Conservation (phyloP, 164 flowering plant species). For the Warburgia ugandensis region DNA sequence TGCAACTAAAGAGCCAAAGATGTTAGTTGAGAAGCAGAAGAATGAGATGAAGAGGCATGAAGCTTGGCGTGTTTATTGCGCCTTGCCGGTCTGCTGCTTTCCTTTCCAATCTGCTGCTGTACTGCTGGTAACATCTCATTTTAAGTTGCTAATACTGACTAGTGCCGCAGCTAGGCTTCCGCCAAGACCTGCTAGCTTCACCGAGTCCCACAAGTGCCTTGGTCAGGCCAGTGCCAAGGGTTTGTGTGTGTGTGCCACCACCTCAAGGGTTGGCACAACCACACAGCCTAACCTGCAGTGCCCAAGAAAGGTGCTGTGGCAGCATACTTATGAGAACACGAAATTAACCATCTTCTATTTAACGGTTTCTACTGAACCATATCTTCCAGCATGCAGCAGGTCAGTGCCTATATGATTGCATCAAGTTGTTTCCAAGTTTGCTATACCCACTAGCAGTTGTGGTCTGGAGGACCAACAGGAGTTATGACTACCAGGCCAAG, state of each 20-base stretch:
- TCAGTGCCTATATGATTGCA: conserved; percentile 53
- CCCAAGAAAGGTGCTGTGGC: too few relatives aligned
- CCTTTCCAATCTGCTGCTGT: neutral
- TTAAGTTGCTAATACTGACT: too few relatives aligned
- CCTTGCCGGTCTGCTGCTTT: conserved; percentile 54
- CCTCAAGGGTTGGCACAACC: too few relatives aligned
- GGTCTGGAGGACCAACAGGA: conserved; percentile 39
- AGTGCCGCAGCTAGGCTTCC: too few relatives aligned
- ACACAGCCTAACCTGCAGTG: too few relatives aligned
- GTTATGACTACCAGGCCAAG: conserved; percentile 38
- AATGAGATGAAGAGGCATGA: conserved; percentile 82
- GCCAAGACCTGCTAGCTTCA: too few relatives aligned
- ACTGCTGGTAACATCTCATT: neutral
- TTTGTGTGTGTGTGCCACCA: too few relatives aligned
- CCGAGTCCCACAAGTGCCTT: too few relatives aligned
- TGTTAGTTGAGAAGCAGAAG: conserved; percentile 75
- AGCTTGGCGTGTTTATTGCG: conserved; percentile 95
- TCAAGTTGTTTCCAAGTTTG: conserved; percentile 50
- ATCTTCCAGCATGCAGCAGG: conserved; percentile 72
- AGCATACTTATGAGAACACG: neutral
- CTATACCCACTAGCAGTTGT: conserved; percentile 41
- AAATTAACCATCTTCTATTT: neutral
- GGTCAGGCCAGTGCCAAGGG: too few relatives aligned
- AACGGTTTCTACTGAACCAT: neutral
- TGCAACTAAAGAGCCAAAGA: conserved; percentile 71